Base-by-base conservation (phyloP, 2,329 filamentous ascomycete genomes). In the Erysiphe neolycopersici region DNA sequence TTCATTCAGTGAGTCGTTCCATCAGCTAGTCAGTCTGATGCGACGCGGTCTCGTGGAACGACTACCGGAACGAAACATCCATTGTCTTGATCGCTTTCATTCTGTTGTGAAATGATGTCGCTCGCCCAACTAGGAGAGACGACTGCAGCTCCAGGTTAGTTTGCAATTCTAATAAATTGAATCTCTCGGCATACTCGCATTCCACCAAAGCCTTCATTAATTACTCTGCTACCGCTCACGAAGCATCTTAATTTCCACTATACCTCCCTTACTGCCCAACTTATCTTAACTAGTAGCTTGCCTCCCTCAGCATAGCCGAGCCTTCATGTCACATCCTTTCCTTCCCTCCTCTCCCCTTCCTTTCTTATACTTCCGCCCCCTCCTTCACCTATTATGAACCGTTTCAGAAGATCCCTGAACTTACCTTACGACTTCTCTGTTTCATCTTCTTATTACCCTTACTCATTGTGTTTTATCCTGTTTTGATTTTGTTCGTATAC, bases 51-150 rank as follows among this genome's bases (percentile, higher is more conserved):
- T 26, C 22, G 22, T 26, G 22, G 22, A 26, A 26, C 22, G 22
- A 8, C 8, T 26, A 9, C 4, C 5, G 5, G 22, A 26, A 26
- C 22, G 22, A 26, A 26, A 5, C 22, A 26, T 26, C 6, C 8
- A 26, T 26, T 26, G 22, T 1, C 22, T 11, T 38, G n/a, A n/a
- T 10, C 14, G n/a, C 16, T 38, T 38, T 16, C 36, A 18, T 14
- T 19, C 36, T 17, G 22, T 9, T 26, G 22, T 26, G 22, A 26
- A 26, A 53, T 45, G 42, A 56, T 56, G 54, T 55, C 54, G 17
- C 43, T 53, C 50, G 42, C 45, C 53, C 53, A 55, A 53, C 52
- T 52, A 52, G 47, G 47, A 38, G 44, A 47, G 44, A 38, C 22
- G 22, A 26, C 22, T 26, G 22, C 22, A 5, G 22, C 22, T 26